These are phyloP conservation scores for Fusarium oligoseptatum DNA, from an alignment of 2,329 filamentous ascomycete genomes.

Conservation along the genomic window DNA sequence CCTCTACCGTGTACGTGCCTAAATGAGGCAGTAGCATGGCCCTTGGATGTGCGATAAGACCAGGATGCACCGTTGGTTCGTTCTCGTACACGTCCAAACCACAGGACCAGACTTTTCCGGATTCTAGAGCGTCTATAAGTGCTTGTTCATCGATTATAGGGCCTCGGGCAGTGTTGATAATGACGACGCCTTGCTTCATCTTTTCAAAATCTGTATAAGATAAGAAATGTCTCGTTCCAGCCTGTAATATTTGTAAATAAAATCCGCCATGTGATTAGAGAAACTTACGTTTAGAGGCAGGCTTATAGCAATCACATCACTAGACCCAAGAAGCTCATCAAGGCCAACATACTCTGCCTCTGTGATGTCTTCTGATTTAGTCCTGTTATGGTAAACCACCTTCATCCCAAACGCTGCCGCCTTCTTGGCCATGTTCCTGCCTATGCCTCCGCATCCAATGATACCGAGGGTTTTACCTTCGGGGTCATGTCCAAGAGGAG, in stretches of 20 bases:
- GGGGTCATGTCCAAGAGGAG: not conserved
- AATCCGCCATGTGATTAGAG: not conserved
- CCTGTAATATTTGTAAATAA: not conserved
- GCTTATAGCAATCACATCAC: not conserved
- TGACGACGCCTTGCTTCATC: not conserved
- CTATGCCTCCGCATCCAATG: not conserved
- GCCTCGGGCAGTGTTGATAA: not conserved
- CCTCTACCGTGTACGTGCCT: not conserved
- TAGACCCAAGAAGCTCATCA: not conserved
- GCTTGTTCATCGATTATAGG: not conserved
- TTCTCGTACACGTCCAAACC: not conserved
- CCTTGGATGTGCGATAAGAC: not conserved
- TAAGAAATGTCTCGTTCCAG: not conserved
- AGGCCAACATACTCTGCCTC: not conserved
- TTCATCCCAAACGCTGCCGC: not conserved
- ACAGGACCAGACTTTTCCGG: not conserved
- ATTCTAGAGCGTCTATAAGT: not conserved
- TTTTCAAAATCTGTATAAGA: not conserved
- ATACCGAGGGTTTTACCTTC: not conserved
- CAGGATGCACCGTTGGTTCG: not conserved
- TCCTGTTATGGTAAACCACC: not conserved
- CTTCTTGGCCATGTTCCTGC: not conserved
- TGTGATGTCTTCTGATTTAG: not conserved
- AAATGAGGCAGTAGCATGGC: not conserved
- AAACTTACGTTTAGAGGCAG: not conserved